Base-by-base conservation (phyloP, 1,284 basidiomycete species). In the Sphaerobolus stellatus region DNA sequence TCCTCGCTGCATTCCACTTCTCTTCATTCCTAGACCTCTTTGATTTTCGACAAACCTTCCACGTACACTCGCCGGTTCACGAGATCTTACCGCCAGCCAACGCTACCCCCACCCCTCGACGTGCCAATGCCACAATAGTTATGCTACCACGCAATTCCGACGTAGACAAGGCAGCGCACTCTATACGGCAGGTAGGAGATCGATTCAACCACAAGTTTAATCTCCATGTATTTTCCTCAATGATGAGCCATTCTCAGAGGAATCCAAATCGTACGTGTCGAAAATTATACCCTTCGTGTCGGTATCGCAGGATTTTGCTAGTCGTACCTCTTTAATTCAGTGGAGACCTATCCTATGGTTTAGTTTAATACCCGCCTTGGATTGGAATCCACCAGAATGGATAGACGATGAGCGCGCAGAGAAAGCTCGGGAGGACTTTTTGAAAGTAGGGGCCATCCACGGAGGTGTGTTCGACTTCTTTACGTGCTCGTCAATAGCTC, bases 361-460 rank as follows among this genome's bases (percentile, higher is more conserved):
- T 64, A 92, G 90, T 6, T 69, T 82, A 18, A 87, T 95, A 27
- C 82, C 86, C 4, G 66, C 66, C 18, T 82, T 87, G 16, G 81
- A 90, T 58, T 94, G 92, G 93, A 73, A 77, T 56, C 89, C 92
- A 66, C 90, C 92, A 0, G 80, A 84, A 24, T 92, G 87, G 86
- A 86, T 91, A 57, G 86, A 91, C 57, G 86, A 91, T 64, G 74
- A 80, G 5, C 77, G 75, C 46, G 91, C 92, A 2, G 75, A 70
- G n/a, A 75, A 75, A 44, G 78, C 81, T 20, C 77, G 92, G 51
- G 74, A 79, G 48, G 76, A 77, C 58, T 81, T 91, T 75, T 76
- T 77, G 56, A 68, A 71, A 58, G 75, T 88, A 64, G 75, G 83
- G 47, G 82, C 92, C 61, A 84, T 90, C 50, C 89, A 90, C 62